Percentiles rank a stretch among this genome's conserved stretches.
phyloP scores from a whole-genome alignment of 805 yeast species.

The Teunomyces lycoperdinae region DNA sequence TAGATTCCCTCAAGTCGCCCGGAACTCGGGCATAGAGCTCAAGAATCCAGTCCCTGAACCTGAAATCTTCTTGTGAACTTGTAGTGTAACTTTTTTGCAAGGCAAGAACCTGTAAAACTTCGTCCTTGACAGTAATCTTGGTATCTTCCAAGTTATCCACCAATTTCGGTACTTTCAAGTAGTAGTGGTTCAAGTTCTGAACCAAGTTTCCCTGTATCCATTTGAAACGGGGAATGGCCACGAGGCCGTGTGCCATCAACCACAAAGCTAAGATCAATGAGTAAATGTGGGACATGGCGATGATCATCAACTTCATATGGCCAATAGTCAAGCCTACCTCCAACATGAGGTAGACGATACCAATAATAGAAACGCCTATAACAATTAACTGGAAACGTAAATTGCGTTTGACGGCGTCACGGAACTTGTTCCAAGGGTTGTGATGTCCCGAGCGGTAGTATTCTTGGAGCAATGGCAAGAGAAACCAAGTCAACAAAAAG shows the following conservation, averaged over 20 bases:
- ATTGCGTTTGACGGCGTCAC: conserved; percentile 56
- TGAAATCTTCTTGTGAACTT: conserved; percentile 27
- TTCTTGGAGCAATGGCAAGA: conserved; percentile 71
- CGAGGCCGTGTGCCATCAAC: conserved; percentile 82
- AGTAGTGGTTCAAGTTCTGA: conserved; percentile 33
- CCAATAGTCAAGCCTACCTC: conserved; percentile 52
- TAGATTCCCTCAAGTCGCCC: conserved; percentile 27
- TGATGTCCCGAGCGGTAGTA: conserved; percentile 70
- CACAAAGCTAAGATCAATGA: conserved; percentile 72
- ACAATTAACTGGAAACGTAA: conserved; percentile 60
- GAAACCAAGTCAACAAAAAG: conserved; percentile 72
- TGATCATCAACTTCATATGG: conserved; percentile 62
- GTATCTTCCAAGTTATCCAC: conserved; percentile 65
- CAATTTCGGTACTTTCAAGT: conserved; percentile 53
- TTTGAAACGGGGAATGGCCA: conserved; percentile 57
- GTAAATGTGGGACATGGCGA: conserved; percentile 76
- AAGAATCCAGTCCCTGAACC: conserved; percentile 63
- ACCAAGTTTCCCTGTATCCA: conserved; percentile 36
- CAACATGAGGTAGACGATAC: conserved; percentile 56
- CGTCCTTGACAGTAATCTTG: conserved; percentile 59
- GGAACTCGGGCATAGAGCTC: conserved; percentile 49
- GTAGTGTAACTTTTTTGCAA: conserved; percentile 45
- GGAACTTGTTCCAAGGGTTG: conserved; percentile 43
- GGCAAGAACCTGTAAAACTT: conserved; percentile 55
- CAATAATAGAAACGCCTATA: conserved; percentile 50